Conservation (phyloP, 2,329 filamentous ascomycete species). For the Pseudocercospora musae region DNA sequence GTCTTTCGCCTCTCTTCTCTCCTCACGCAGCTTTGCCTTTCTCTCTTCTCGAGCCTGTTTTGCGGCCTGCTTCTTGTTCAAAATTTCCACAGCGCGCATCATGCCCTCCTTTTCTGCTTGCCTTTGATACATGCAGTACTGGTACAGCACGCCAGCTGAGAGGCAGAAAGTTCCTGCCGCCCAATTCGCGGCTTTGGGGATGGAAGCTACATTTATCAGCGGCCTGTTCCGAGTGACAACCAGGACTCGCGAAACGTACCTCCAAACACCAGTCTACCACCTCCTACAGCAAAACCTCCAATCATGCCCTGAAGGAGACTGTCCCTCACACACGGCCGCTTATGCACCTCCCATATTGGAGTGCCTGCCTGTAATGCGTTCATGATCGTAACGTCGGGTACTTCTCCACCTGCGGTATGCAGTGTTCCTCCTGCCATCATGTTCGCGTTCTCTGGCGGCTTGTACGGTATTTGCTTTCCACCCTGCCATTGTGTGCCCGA, state of each 20-base stretch:
- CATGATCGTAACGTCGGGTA: constrained; percentile 50
- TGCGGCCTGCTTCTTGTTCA: constrained; percentile 68
- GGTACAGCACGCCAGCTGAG: constrained; percentile 69
- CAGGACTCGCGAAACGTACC: constrained; percentile 51
- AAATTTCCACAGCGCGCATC: constrained; percentile 78
- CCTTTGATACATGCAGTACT: constrained; percentile 76
- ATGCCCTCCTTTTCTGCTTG: constrained; percentile 76
- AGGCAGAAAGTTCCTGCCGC: constrained; percentile 74
- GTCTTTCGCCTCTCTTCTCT: constrained; percentile 43
- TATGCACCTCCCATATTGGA: constrained; percentile 70
- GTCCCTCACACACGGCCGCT: constrained; percentile 79
- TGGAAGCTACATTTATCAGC: constrained; percentile 45
- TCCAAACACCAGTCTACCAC: constrained; percentile 68
- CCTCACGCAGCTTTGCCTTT: constrained; percentile 39
- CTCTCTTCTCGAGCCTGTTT: constrained; percentile 50
- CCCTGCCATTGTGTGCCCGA: constrained; percentile 36
- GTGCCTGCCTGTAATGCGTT: constrained; percentile 64
- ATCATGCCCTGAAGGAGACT: constrained; percentile 80
- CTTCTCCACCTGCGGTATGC: constrained; percentile 61
- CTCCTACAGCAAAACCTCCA: constrained; percentile 71
- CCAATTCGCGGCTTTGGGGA: constrained; percentile 75
- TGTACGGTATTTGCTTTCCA: constrained; percentile 24
- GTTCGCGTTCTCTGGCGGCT: constrained; percentile 49
- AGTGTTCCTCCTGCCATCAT: constrained; percentile 55
- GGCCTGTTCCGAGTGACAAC: not conserved